Evolutionary conservation across 169 alveolate species (phyloP).

Genomic region (Ophryocystis elektroscirrha): DNA sequence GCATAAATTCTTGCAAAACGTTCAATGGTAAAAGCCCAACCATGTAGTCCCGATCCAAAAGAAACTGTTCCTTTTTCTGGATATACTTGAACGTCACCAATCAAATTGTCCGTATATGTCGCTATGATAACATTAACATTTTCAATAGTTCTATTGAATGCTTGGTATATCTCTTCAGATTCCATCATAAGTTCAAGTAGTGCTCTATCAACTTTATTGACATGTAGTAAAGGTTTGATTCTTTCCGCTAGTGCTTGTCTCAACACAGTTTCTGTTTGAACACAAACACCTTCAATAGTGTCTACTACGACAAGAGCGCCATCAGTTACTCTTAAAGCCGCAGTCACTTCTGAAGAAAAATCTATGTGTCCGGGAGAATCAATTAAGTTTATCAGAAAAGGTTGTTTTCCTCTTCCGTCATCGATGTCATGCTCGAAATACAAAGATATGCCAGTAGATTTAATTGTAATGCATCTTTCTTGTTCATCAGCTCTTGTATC

Average conservation of each 20-base stretch:
- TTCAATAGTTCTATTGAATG: conserved; percentile 82
- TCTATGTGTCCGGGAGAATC: conserved; percentile 99
- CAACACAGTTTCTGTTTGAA: conserved; percentile 93
- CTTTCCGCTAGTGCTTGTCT: conserved; percentile 95
- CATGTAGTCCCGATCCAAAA: conserved; percentile 93
- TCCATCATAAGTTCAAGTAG: conserved; percentile 84
- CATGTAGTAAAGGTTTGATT: conserved; percentile 90
- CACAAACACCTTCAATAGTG: conserved; percentile 96
- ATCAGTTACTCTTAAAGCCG: conserved; percentile 97
- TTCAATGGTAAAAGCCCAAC: conserved; percentile 96
- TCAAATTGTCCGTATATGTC: conserved; percentile 73
- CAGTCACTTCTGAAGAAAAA: conserved; percentile 97
- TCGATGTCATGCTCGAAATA: conserved; percentile 84
- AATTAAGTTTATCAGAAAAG: conserved; percentile 84
- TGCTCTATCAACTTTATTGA: conserved; percentile 92
- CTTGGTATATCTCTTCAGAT: conserved; percentile 87
- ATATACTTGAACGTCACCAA: conserved; percentile 80
- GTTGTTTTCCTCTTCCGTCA: conserved; percentile 51
- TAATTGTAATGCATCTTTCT: conserved; percentile 96
- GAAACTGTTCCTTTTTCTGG: conserved; percentile 93
- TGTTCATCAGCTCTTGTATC: conserved; percentile 97
- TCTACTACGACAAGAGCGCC: conserved; percentile 98
- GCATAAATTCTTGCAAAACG: conserved; percentile 83
- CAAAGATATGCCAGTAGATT: conserved; percentile 96
- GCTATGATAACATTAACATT: conserved; percentile 87